Percentiles rank a stretch among this genome's conserved stretches.
Conservation (phyloP, 2,329 filamentous ascomycete genomes). For the Fusarium agapanthi region DNA sequence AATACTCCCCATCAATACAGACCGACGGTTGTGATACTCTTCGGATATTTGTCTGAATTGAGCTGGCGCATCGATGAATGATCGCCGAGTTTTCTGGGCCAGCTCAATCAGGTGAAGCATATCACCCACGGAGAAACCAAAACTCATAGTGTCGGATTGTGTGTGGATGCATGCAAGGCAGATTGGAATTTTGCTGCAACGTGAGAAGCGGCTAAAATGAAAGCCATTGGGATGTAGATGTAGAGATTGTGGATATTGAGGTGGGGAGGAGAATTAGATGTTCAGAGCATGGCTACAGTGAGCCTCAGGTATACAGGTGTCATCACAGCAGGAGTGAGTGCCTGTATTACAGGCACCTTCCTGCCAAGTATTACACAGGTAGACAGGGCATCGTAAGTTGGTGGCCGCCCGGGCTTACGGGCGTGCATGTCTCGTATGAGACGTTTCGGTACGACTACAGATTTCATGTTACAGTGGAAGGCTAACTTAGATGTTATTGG, state of each 20-base stretch:
- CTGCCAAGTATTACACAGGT: background rate
- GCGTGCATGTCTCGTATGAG: background rate
- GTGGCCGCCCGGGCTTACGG: background rate
- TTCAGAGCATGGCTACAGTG: background rate
- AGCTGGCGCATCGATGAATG: background rate
- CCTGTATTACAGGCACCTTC: background rate
- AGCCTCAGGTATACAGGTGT: background rate
- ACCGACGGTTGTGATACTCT: background rate
- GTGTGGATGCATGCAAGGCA: background rate
- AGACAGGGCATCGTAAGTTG: background rate
- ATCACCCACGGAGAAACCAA: background rate
- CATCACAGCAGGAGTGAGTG: background rate
- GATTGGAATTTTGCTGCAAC: background rate
- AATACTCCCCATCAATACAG: accelerated
- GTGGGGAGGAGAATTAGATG: background rate
- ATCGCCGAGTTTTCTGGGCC: background rate
- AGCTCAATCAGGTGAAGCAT: background rate
- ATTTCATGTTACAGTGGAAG: background rate
- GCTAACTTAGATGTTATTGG: background rate
- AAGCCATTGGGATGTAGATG: background rate
- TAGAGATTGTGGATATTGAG: background rate
- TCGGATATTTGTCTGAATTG: background rate
- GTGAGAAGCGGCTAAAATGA: background rate
- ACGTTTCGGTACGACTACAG: background rate
- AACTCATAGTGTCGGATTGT: background rate